Evolutionary conservation across 148 eudicot species (phyloP), one percentile per base, ranked within the genome.

Genomic region (Arbutus unedo): DNA sequence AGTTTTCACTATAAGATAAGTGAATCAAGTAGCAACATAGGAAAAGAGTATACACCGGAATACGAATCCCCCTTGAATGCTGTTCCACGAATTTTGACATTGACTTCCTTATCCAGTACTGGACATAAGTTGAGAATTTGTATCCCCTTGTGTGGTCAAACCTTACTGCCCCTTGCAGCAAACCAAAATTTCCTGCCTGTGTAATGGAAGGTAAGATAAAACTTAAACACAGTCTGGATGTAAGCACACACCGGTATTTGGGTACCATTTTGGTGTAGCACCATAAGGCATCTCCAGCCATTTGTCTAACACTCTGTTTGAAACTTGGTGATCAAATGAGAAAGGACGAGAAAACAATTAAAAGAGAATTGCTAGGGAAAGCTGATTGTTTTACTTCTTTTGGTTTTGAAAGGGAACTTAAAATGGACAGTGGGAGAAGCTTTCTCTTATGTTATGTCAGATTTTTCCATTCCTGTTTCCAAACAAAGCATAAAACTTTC

Each of bases 61-160:
- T 87, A 86, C 92, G 89, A 41, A 93, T 84, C 73, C 94, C 98
- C 86, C 93, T 91, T 19, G 91, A 88, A 91, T 95, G 92, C 57
- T 83, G 89, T 54, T 94, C 89, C 16, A 93, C 92, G 83, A 95
- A 56, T 53, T 82, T 89, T 74, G 94, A 92, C 90, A 95, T 92
- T 48, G 94, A 89, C 81, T 92, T 95, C 86, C 93, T 86, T 76
- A 95, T 91, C 98, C 98, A 95, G 81, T 91, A 93, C 85, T 93
- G 96, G 70, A 92, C 97, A 57, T 95, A 93, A 31, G 97, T 95
- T 11, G 98, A 95, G 87, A 95, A 95, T 81, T 89, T 88, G 84
- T 88, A 93, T 41, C 97, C 98, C 83, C 92, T 93, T 25, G 90
- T 90, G 84, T 90, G 93, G 68, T 95, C 98, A 83, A 95, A 95